A percentile compares a stretch with the other conserved stretches of the same genome.
phyloP scores from a whole-genome alignment of 495 filamentous ascomycete species.

The Hamigera avellanea region DNA sequence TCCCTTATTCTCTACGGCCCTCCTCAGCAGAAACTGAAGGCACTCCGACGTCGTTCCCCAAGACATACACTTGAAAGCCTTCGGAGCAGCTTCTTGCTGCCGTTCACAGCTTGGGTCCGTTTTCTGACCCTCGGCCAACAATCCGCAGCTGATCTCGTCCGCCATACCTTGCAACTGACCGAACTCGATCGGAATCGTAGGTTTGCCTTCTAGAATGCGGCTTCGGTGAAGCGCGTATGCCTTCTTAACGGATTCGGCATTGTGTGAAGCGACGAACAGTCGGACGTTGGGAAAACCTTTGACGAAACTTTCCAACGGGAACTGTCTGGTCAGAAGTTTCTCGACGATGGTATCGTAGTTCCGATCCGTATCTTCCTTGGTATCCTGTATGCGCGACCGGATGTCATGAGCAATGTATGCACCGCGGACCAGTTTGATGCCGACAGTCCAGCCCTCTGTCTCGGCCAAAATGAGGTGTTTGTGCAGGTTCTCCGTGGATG shows the following conservation, averaged over 20 bases:
- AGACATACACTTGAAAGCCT: constrained; percentile 71
- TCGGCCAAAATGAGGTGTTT: constrained; percentile 49
- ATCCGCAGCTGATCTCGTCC: constrained; percentile 71
- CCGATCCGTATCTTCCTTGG: constrained; percentile 26
- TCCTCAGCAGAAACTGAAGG: constrained; percentile 68
- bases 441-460: constrained; percentile 56
- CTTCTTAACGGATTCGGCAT: constrained; percentile 30
- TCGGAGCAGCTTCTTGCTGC: constrained; percentile 18
- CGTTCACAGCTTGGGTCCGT: constrained; percentile 9
- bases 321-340: constrained; percentile 50
- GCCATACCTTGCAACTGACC: constrained; percentile 90
- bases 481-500: constrained; percentile 46
- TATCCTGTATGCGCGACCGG: constrained; percentile 25
- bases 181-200: constrained; percentile 49
- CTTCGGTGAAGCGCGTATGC: constrained; percentile 21
- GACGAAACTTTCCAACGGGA: constrained; percentile 52
- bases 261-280: constrained; percentile 17
- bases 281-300: constrained; percentile 9
- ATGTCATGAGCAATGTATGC: constrained; percentile 49
- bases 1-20: constrained; percentile 78
- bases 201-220: constrained; percentile 26
- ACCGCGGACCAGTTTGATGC: constrained; percentile 85
- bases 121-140: constrained; percentile 35
- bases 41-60: constrained; percentile 81
- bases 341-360: constrained; percentile 30